Conservation (phyloP, 306 rosid genomes). For the Dalbergia oliveri region DNA sequence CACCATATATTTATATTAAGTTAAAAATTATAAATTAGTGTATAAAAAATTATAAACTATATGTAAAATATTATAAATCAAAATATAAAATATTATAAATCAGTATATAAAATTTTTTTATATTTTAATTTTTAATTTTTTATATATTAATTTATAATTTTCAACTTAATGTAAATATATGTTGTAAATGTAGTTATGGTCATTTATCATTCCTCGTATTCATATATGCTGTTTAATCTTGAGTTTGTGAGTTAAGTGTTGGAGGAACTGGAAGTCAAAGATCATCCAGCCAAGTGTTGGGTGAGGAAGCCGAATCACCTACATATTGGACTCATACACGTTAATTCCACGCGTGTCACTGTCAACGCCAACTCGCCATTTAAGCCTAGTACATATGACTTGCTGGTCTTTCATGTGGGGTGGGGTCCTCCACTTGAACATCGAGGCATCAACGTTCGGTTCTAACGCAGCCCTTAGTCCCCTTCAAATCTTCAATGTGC, state of each 20-base stretch:
- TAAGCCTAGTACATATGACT: neutral
- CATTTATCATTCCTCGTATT: too few relatives aligned
- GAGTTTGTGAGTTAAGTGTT: neutral
- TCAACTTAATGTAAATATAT: too few relatives aligned
- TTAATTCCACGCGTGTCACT: neutral
- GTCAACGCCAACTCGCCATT: neutral
- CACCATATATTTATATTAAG: too few relatives aligned
- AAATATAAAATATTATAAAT: too few relatives aligned
- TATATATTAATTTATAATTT: too few relatives aligned
- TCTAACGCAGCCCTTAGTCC: constrained; percentile 31
- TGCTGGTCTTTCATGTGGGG: neutral
- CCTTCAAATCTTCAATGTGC: constrained; percentile 24
- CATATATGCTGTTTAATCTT: neutral
- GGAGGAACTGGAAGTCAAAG: neutral
- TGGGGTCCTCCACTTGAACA: constrained; percentile 48
- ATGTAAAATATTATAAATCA: too few relatives aligned
- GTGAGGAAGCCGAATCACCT: constrained; percentile 15
- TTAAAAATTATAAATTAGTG: too few relatives aligned
- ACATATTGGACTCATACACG: neutral
- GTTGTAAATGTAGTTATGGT: too few relatives aligned
- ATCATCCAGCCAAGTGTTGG: constrained; percentile 28
- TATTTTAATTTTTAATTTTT: too few relatives aligned
- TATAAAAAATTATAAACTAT: too few relatives aligned
- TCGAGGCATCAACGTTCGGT: constrained; percentile 38
- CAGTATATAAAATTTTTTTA: too few relatives aligned